Conservation (phyloP, 495 filamentous ascomycete genomes). For the Penicillium ochrochloron region DNA sequence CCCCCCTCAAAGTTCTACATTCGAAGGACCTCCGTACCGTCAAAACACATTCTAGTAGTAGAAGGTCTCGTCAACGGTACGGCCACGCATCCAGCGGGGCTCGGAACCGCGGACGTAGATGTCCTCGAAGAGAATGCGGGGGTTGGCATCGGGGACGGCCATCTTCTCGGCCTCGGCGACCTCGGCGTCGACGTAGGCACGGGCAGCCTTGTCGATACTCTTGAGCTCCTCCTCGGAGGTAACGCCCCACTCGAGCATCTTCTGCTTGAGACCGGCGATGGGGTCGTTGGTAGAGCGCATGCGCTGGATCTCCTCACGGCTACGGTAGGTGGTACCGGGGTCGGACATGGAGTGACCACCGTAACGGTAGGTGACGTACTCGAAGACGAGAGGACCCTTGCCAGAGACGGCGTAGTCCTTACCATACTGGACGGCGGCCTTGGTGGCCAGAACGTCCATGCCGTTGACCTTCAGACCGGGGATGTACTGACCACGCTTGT, state of each 20-base stretch:
- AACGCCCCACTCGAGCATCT: constrained; percentile 94
- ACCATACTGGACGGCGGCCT: constrained; percentile 90
- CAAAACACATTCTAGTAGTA: constrained; percentile 64
- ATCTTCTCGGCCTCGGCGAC: constrained; percentile 89
- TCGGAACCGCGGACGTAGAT: constrained; percentile 93
- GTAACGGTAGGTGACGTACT: constrained; percentile 99
- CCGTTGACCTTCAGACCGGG: constrained; percentile 99
- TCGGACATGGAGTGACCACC: constrained; percentile 99
- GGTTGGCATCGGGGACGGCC: constrained; percentile 72
- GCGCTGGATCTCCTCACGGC: constrained; percentile 97
- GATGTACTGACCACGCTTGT: constrained; percentile 99
- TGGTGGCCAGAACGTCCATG: constrained; percentile 98
- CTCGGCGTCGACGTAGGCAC: constrained; percentile 83
- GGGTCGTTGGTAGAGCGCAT: constrained; percentile 99
- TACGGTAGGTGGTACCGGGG: constrained; percentile 98
- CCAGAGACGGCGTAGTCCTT: constrained; percentile 80
- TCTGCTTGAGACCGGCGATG: constrained; percentile 96
- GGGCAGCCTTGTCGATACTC: constrained; percentile 88
- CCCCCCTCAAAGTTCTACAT: background rate
- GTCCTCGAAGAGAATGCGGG: constrained; percentile 90
- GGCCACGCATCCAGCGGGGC: constrained; percentile 86
- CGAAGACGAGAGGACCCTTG: constrained; percentile 91
- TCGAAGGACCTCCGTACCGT: constrained; percentile 2
- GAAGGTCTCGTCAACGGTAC: constrained; percentile 90
- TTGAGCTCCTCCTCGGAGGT: constrained; percentile 96